phyloP scores from a whole-genome alignment of 192 early-diverging fungal species.

The Gorgonomyces haynaldii region DNA sequence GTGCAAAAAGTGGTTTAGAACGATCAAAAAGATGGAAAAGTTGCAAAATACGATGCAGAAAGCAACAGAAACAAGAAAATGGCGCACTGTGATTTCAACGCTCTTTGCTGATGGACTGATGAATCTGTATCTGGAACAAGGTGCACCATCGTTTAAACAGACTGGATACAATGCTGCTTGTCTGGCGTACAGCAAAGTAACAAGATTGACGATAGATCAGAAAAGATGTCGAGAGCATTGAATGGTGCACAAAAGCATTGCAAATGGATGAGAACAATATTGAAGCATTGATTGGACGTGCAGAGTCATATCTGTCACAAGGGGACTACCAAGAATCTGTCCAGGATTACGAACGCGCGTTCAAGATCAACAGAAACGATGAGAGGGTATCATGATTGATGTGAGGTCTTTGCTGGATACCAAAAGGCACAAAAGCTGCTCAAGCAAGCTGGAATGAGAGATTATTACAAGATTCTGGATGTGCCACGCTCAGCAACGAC shows the following conservation, averaged over 20 bases:
- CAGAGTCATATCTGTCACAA: slow-evolving; percentile 50
- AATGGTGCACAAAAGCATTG: slow-evolving; percentile 61
- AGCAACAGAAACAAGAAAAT: slow-evolving; percentile 45
- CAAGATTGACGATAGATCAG: slow-evolving; percentile 26
- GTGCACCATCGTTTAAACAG: slow-evolving; percentile 9
- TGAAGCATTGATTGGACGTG: slow-evolving; percentile 62
- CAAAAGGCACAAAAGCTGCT: slow-evolving; percentile 51
- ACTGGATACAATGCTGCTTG: slow-evolving; percentile 48
- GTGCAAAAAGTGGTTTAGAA: slow-evolving; percentile 67
- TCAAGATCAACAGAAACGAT: slow-evolving; percentile 50
- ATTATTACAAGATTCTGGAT: slow-evolving; percentile 94
- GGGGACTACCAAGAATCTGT: slow-evolving; percentile 75
- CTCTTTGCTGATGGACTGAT: slow-evolving; percentile 35
- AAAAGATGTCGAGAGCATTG: slow-evolving; percentile 39
- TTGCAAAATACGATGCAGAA: slow-evolving; percentile 45
- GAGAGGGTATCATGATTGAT: slow-evolving; percentile 18
- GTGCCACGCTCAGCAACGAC: slow-evolving; percentile 60
- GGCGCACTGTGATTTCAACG: slow-evolving; percentile 30
- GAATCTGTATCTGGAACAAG: slow-evolving; percentile 31
- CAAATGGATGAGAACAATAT: slow-evolving; percentile 56
- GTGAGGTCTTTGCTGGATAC: slow-evolving; percentile 32
- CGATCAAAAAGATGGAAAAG: slow-evolving; percentile 66
- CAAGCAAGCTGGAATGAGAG: slow-evolving; percentile 47
- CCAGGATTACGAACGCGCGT: slow-evolving; percentile 56
- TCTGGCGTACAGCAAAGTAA: slow-evolving; percentile 45